phyloP scores from a whole-genome alignment of 2,329 filamentous ascomycete species.

The Phaeosphaeriaceae sp. region DNA sequence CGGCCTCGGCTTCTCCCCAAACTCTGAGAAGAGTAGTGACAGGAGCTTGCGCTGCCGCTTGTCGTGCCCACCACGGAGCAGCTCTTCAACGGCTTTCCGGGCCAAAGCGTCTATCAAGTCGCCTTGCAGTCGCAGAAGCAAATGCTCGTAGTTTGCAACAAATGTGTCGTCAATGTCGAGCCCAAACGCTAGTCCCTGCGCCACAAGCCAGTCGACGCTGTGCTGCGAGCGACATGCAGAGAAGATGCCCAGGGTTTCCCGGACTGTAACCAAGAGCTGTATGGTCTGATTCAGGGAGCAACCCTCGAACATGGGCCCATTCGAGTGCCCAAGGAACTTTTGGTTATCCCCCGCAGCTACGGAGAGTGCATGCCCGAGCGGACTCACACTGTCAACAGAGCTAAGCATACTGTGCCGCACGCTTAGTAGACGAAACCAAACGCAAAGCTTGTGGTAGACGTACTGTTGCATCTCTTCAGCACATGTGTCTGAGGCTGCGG shows the following conservation, averaged over 20 bases:
- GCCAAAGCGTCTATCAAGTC: constrained; percentile 42
- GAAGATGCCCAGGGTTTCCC: constrained; percentile 43
- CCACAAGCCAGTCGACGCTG: constrained; percentile 41
- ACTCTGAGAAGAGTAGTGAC: constrained; percentile 51
- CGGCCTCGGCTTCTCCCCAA: constrained; percentile 48
- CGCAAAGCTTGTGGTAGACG: constrained; percentile 32
- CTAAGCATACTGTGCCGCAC: constrained; percentile 40
- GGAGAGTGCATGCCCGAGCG: constrained; percentile 32
- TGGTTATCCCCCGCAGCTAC: constrained; percentile 39
- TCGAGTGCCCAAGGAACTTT: constrained; percentile 47
- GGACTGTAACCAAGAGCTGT: constrained; percentile 35
- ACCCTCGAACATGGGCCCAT: constrained; percentile 34
- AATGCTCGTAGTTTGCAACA: constrained; percentile 54
- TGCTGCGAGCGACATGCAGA: constrained; percentile 32
- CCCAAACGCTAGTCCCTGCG: constrained; percentile 37
- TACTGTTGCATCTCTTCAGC: constrained; percentile 48
- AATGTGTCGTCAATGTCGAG: constrained; percentile 45
- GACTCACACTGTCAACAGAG: constrained; percentile 32
- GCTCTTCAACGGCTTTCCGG: constrained; percentile 38
- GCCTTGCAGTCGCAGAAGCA: constrained; percentile 50
- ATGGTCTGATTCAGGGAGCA: constrained; percentile 39
- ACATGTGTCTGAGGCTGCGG: constrained; percentile 41
- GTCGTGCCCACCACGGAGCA: constrained; percentile 37
- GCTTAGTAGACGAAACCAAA: constrained; percentile 45
- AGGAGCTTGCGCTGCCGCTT: constrained; percentile 44